Conservation (phyloP, 805 yeast genomes). For the Saccharomycodes ludwigii region DNA sequence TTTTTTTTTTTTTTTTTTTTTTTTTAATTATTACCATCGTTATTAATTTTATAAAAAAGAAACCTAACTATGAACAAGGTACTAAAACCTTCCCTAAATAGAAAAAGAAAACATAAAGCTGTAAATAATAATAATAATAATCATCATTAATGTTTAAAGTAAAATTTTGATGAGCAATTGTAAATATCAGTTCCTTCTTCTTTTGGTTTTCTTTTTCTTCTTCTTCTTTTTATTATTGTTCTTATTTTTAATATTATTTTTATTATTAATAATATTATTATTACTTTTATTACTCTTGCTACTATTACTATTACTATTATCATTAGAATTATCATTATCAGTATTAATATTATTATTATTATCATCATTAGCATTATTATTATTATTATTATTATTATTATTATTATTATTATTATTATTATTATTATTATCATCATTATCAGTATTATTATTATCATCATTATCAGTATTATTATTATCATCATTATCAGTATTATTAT, state of each 20-base stretch:
- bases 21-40: too few species aligned
- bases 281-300: background rate
- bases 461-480: too few species aligned
- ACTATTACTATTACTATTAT: conserved; percentile 4
- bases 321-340: conserved; percentile 1
- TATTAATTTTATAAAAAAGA: too few species aligned
- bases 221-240: conserved; percentile 7
- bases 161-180: too few species aligned
- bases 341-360: conserved; percentile 1
- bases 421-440: conserved; percentile 5
- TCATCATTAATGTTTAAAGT: too few species aligned
- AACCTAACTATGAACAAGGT: too few species aligned
- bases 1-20: too few species aligned
- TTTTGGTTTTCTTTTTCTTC: conserved; percentile 8
- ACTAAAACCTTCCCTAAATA: too few species aligned
- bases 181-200: conserved; percentile 11
- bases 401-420: conserved; percentile 11
- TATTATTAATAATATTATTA: background rate
- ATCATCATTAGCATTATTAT: background rate
- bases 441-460: too few species aligned
- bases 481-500: too few species aligned
- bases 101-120: too few species aligned
- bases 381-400: conserved; percentile 9
- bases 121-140: too few species aligned
- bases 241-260: background rate